phyloP scores from a whole-genome alignment of 352 stramenopile species.

The Phytopythium kandeliae region DNA sequence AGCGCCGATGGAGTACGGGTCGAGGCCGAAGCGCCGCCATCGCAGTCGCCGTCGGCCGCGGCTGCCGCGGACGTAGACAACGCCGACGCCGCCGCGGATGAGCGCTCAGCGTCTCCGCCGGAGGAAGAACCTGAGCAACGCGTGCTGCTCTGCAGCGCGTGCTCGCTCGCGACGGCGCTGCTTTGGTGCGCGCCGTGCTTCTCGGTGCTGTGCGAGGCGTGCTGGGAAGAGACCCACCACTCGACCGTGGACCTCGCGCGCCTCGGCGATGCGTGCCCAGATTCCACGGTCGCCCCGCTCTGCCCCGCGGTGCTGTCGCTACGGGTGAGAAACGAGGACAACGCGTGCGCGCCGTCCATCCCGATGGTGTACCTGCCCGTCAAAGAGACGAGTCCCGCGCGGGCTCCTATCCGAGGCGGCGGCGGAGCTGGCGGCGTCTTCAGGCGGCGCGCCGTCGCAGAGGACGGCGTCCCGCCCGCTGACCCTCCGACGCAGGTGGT shows the following conservation, averaged over 20 bases:
- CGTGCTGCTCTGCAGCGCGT: conserved; percentile 40
- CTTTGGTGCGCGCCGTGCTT: conserved; percentile 67
- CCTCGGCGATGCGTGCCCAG: not conserved
- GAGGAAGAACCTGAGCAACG: conserved; percentile 10
- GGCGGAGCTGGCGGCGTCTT: not conserved
- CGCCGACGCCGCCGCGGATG: not conserved
- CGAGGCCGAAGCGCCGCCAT: too few relatives aligned
- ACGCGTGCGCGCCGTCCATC: conserved; percentile 14
- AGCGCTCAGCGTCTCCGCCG: not conserved
- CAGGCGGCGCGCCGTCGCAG: not conserved
- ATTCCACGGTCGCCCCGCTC: conserved; percentile 4
- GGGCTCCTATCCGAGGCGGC: not conserved
- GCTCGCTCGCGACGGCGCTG: conserved; percentile 20
- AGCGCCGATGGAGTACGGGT: not conserved
- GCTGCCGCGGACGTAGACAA: not conserved
- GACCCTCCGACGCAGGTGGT: conserved; percentile 1
- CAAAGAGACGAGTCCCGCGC: conserved; percentile 20
- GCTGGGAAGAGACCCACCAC: conserved; percentile 43
- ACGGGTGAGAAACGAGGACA: conserved; percentile 10
- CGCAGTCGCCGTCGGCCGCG: not conserved
- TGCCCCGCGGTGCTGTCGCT: conserved; percentile 26
- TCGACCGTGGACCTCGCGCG: conserved; percentile 37
- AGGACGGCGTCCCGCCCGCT: not conserved
- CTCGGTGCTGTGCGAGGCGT: conserved; percentile 40
- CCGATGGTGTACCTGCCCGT: conserved; percentile 55